Conservation (phyloP, 2,329 filamentous ascomycete species). For the Paradendryphiella salina region DNA sequence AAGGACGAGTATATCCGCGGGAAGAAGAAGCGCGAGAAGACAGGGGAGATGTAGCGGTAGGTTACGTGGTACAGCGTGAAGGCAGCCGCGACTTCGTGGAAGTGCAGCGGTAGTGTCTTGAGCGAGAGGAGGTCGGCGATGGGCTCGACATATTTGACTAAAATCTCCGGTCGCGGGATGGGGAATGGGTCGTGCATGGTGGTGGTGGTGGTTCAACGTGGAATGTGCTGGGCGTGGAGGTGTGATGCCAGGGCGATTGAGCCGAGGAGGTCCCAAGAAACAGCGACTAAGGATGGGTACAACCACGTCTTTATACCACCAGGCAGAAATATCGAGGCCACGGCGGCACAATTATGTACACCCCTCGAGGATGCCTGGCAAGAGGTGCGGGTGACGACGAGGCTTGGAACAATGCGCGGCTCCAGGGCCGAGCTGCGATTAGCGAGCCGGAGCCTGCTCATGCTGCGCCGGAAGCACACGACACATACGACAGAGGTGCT, state of each 20-base stretch:
- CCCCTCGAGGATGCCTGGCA: conserved; percentile 18
- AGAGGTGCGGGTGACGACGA: conserved; percentile 15
- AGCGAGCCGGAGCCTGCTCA: conserved; percentile 20
- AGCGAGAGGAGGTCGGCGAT: conserved; percentile 65
- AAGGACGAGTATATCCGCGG: conserved; percentile 66
- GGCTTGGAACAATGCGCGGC: conserved; percentile 7
- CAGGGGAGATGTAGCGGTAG: conserved; percentile 68
- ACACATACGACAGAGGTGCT: conserved; percentile 14
- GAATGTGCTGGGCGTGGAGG: conserved; percentile 11
- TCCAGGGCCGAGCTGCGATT: conserved; percentile 21
- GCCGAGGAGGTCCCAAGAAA: background rate
- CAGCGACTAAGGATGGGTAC: conserved; percentile 11
- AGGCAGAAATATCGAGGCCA: conserved; percentile 4
- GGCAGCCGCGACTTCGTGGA: conserved; percentile 73
- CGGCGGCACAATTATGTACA: conserved; percentile 14
- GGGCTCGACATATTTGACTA: conserved; percentile 62
- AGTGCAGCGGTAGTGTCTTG: conserved; percentile 70
- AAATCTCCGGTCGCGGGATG: conserved; percentile 60
- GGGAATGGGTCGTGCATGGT: conserved; percentile 75
- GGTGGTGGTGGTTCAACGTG: conserved; percentile 14
- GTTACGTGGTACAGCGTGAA: conserved; percentile 70
- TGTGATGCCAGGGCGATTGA: conserved; percentile 16
- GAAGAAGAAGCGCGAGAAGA: conserved; percentile 64
- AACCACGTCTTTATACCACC: conserved; percentile 17
- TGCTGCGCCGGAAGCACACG: conserved; percentile 26